Evolutionary conservation across 257 asterid genomes (phyloP), one percentile per base, ranked within the genome.

Genomic region (Nicotiana noctiflora): DNA sequence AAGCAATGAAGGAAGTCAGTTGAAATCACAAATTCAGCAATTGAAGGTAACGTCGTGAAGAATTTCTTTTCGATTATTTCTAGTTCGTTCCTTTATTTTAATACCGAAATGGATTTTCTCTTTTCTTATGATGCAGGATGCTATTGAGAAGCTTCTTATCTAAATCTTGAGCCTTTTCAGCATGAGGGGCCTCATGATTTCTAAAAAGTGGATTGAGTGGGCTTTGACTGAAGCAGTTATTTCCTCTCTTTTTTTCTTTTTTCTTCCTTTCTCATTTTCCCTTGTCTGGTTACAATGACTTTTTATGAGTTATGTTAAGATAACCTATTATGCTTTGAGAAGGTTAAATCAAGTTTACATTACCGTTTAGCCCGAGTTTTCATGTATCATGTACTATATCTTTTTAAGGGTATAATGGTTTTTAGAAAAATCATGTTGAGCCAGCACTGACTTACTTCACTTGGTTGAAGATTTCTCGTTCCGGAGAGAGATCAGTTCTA

Each of bases 1-100:
- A 0, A 89, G 91, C 91, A 93, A 93, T 1, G 95, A 91, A 81
- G 93, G 92, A 46, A 91, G 97, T 84, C 97, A 93, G 79, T 83
- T 91, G 97, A 93, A 87, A 88, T 79, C 95, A 62, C 97, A 93
- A 87, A 93, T 91, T 67, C 93, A 86, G 83, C 93, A 89, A 61
- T 79, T 93, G 79, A 90, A 93, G 96, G 97, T 91, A 25, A 72
- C 51, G 82, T 25, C 32, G 3, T 15, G 72, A 15, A 13, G 4
- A 12, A 29, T 29, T 64, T 51, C 9, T 15, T 56, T 51, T 13
- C 4, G 4, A 8, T 19, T 44, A 32, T n/a, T 10, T 80, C 1
- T 15, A 32, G 44, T 55, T 27, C 23, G 19, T 31, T 82, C 31
- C 17, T 37, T 32, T 15, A 0, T n/a, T 5, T 21, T 9, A 12